phyloP scores from a whole-genome alignment of 768 basidiomycete genomes.

The Pleurotus cornucopiae region DNA sequence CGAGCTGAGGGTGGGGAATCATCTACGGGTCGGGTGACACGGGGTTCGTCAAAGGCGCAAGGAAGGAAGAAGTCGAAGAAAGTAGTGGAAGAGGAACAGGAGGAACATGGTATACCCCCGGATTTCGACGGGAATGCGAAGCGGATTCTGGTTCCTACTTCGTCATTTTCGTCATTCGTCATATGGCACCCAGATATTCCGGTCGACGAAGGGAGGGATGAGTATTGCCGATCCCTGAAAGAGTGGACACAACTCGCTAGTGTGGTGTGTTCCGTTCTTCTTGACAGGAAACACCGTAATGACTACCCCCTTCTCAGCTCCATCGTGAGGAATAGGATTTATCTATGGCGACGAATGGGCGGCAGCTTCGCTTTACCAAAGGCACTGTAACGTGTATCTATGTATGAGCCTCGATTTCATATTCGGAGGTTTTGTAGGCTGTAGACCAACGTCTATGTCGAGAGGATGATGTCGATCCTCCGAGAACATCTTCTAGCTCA shows the following conservation, averaged over 20 bases:
- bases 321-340: too few relatives aligned
- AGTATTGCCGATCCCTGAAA: constrained; percentile 60
- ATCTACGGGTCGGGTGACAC: constrained; percentile 21
- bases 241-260: constrained; percentile 70
- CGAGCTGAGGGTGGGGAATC: constrained; percentile 11
- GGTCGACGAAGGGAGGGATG: constrained; percentile 66
- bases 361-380: too few relatives aligned
- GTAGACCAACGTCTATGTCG: too few relatives aligned
- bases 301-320: too few relatives aligned
- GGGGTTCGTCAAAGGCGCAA: constrained; percentile 22
- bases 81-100: constrained; percentile 22
- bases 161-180: constrained; percentile 62
- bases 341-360: too few relatives aligned
- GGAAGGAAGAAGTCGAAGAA: constrained; percentile 23
- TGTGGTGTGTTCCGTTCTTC: constrained; percentile 40
- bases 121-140: constrained; percentile 11
- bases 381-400: too few relatives aligned
- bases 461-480: too few relatives aligned
- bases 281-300: too few relatives aligned
- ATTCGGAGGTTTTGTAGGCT: too few relatives aligned
- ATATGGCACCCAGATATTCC: constrained; percentile 75
- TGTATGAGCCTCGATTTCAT: too few relatives aligned
- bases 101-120: constrained; percentile 20
- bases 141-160: constrained; percentile 40
- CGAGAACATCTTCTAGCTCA: too few relatives aligned